Evolutionary conservation across 495 filamentous ascomycete genomes (phyloP).

Genomic region (Penicillium dipodomyicola): DNA sequence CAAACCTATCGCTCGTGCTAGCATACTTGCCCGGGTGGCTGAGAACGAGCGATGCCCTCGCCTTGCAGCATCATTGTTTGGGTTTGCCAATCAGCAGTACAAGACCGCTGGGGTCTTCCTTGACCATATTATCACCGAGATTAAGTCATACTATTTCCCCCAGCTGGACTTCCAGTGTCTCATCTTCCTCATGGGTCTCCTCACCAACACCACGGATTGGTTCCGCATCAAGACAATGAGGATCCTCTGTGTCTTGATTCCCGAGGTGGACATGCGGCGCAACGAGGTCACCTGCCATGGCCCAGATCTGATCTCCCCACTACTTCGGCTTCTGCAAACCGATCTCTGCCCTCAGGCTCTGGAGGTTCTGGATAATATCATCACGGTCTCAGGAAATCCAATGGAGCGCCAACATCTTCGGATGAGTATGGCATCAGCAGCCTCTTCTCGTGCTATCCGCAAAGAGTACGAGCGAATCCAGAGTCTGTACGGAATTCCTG

Average conservation of each 20-base stretch:
- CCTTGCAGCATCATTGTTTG: conserved; percentile 55
- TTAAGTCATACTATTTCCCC: conserved; percentile 80
- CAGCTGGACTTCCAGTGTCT: conserved; percentile 77
- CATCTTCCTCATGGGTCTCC: conserved; percentile 85
- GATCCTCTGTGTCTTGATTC: conserved; percentile 79
- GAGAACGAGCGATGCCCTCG: conserved; percentile 57
- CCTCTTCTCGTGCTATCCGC: conserved; percentile 74
- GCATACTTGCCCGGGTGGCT: conserved; percentile 66
- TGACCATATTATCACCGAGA: conserved; percentile 66
- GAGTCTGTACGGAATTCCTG: conserved; percentile 94
- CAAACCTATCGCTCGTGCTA: conserved; percentile 59
- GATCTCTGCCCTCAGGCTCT: conserved; percentile 90
- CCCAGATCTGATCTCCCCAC: conserved; percentile 90
- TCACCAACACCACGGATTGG: conserved; percentile 84
- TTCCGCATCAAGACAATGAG: conserved; percentile 91
- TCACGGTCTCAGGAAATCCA: conserved; percentile 87
- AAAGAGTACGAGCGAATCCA: conserved; percentile 94
- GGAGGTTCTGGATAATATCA: conserved; percentile 87
- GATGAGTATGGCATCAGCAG: conserved; percentile 88
- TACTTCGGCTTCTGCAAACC: conserved; percentile 86
- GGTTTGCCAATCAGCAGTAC: conserved; percentile 67
- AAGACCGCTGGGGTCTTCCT: conserved; percentile 76
- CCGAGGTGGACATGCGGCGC: conserved; percentile 90
- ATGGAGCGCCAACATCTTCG: conserved; percentile 91
- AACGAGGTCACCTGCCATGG: conserved; percentile 87